A percentile compares a stretch with the other conserved stretches of the same genome.
phyloP scores from a whole-genome alignment of 495 filamentous ascomycete species.

The Thermochaetoides thermophila region DNA sequence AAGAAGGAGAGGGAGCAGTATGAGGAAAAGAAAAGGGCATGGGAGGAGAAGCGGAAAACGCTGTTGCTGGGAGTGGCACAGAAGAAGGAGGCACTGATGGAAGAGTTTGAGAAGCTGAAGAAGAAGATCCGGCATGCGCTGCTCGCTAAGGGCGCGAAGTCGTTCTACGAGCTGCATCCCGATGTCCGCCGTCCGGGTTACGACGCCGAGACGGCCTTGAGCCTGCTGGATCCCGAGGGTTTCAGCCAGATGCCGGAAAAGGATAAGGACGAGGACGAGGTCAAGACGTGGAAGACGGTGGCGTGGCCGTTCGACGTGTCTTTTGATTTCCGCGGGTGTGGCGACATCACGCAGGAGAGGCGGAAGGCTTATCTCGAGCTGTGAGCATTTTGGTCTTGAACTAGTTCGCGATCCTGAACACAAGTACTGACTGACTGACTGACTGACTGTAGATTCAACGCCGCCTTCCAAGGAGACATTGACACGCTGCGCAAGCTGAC shows the following conservation, averaged over 20 bases:
- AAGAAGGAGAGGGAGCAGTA: conserved; percentile 12
- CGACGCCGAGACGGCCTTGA: not conserved
- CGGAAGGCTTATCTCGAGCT: conserved; percentile 41
- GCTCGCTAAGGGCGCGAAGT: conserved; percentile 43
- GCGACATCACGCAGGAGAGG: conserved; percentile 34
- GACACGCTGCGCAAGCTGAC: conserved; percentile 39
- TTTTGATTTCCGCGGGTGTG: too few relatives aligned
- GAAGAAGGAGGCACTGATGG: conserved; percentile 38
- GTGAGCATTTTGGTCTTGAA: conserved; percentile 14
- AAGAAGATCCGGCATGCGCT: conserved; percentile 38
- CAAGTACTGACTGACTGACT: conserved; percentile 20
- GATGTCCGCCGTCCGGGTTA: too few relatives aligned
- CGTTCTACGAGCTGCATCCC: conserved; percentile 48
- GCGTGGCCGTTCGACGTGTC: too few relatives aligned
- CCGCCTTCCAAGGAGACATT: conserved; percentile 52
- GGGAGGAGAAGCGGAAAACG: too few relatives aligned
- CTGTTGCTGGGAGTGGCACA: conserved; percentile 32
- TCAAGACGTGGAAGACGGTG: conserved; percentile 28
- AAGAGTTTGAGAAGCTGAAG: conserved; percentile 34
- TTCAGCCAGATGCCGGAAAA: not conserved
- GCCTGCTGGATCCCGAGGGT: not conserved
- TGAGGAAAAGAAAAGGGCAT: conserved; percentile 22
- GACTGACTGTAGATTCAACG: conserved; percentile 40
- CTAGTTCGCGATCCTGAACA: not conserved
- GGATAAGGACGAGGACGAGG: not conserved